A percentile compares a stretch with the other conserved stretches of the same genome.
phyloP scores from a whole-genome alignment of 202 grass and related monocot species.

The Zoysia matrella region DNA sequence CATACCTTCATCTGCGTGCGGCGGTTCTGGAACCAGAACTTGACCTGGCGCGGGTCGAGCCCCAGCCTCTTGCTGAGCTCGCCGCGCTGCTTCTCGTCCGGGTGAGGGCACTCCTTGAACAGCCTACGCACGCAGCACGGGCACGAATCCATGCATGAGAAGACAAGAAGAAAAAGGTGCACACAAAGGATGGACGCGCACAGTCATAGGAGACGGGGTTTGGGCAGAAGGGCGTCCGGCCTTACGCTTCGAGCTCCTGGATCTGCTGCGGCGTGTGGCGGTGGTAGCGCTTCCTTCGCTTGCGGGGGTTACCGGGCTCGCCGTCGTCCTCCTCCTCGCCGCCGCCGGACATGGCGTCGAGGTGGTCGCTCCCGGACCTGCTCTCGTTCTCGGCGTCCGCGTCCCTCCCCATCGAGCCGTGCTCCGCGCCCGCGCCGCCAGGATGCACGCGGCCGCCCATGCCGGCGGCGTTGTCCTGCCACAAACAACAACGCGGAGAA shows the following conservation, averaged over 20 bases:
- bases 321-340: conserved; percentile 77
- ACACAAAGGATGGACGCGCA: neutral
- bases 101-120: conserved; percentile 99
- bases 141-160: conserved; percentile 50
- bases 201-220: neutral
- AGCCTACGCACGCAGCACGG: conserved; percentile 46
- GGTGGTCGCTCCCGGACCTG: conserved; percentile 86
- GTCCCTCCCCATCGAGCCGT: conserved; percentile 5
- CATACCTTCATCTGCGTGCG: conserved; percentile 96
- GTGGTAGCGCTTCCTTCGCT: conserved; percentile 85
- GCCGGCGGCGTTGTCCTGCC: conserved; percentile 64
- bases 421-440: neutral
- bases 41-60: conserved; percentile 91
- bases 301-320: conserved; percentile 71
- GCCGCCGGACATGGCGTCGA: conserved; percentile 70
- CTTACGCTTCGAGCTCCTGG: conserved; percentile 91
- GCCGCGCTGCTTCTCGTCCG: conserved; percentile 90
- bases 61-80: conserved; percentile 86
- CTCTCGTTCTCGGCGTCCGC: conserved; percentile 85
- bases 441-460: conserved; percentile 24
- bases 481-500: neutral
- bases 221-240: neutral
- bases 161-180: conserved; percentile 30
- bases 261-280: conserved; percentile 97
- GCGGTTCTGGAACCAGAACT: conserved; percentile 99